Conservation (phyloP, 129 eudicot genomes). For the Centrapalus pauciflorus region DNA sequence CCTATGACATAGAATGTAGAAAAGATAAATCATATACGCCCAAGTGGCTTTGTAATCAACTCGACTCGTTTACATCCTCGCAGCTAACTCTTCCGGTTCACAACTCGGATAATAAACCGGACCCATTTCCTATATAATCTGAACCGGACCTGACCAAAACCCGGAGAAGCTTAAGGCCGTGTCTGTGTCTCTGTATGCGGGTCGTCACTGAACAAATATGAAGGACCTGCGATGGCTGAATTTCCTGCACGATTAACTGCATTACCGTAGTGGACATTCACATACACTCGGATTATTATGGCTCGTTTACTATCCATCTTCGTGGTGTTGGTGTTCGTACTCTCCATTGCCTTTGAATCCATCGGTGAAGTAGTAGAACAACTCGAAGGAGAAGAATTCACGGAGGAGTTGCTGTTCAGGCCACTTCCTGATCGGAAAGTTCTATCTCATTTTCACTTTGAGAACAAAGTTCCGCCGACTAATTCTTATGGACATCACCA, state of each 20-base stretch:
- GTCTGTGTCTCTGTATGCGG: conserved; percentile 20
- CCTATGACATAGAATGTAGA: too few relatives aligned
- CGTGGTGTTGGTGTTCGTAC: conserved; percentile 25
- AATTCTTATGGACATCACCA: conserved; percentile 62
- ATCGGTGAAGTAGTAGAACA: conserved; percentile 21
- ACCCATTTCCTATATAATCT: not conserved
- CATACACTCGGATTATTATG: conserved; percentile 25
- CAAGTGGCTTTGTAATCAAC: too few relatives aligned
- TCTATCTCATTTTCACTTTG: conserved; percentile 81
- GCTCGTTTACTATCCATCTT: conserved; percentile 17
- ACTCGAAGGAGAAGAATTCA: conserved; percentile 44
- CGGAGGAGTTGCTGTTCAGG: conserved; percentile 78
- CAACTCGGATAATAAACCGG: not conserved
- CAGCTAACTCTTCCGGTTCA: too few relatives aligned
- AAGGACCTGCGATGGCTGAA: conserved; percentile 19
- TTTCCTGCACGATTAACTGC: conserved; percentile 8
- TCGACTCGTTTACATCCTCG: too few relatives aligned
- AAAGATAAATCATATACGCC: too few relatives aligned
- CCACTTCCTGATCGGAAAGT: conserved; percentile 98
- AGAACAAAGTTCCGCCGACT: conserved; percentile 52
- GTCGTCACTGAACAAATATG: conserved; percentile 15
- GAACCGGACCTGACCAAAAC: conserved; percentile 5
- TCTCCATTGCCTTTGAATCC: conserved; percentile 29
- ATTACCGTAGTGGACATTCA: conserved; percentile 4
- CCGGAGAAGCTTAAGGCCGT: not conserved